Evolutionary conservation across 192 early-diverging fungal species (phyloP), one percentile per base, ranked within the genome.

Genomic region (Umbelopsis sp.): DNA sequence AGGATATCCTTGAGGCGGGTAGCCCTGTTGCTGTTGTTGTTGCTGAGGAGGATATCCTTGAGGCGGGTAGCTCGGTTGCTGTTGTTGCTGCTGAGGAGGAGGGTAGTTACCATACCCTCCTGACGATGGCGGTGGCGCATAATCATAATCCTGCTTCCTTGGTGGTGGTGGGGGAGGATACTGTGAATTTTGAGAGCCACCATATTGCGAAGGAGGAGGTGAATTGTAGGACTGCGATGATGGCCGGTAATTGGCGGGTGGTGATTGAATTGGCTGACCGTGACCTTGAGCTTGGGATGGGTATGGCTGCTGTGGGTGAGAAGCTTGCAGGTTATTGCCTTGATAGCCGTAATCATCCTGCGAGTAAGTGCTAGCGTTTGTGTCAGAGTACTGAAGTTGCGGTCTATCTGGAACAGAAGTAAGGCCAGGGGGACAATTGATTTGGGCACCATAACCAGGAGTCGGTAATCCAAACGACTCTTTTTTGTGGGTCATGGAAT

Each of bases 361-460:
- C 20, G 46, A 65, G 46, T 23, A 74, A 65, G 25, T 61, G 12
- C 69, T 73, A 11, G 65, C 58, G 64, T 53, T 50, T 33, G 8
- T 48, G 46, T 44, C 66, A 44, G 66, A 45, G 35, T 13, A 37
- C 22, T 44, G 71, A 35, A 27, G 67, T 49, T n/a, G 76, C 33
- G 21, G 72, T 30, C 16, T 66, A 25, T 58, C 78, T 18, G 73
- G 73, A 6, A 75, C 22, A 15, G 25, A 45, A 2, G 53, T 71
- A n/a, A 75, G 50, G 35, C 71, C 69, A 10, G 78, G 67, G 15
- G 73, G 73, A 2, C 72, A 58, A 37, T 70, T 73, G 35, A 75
- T 46, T 68, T 79, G 73, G 3, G 78, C 78, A 25, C 46, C 73
- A 71, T 80, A 75, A 35, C 74, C 78, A 15, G 58, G 71, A 48